These are phyloP conservation scores for Catunica adiposa DNA, from an alignment of 2,329 filamentous ascomycete species.

Conservation along the genomic window DNA sequence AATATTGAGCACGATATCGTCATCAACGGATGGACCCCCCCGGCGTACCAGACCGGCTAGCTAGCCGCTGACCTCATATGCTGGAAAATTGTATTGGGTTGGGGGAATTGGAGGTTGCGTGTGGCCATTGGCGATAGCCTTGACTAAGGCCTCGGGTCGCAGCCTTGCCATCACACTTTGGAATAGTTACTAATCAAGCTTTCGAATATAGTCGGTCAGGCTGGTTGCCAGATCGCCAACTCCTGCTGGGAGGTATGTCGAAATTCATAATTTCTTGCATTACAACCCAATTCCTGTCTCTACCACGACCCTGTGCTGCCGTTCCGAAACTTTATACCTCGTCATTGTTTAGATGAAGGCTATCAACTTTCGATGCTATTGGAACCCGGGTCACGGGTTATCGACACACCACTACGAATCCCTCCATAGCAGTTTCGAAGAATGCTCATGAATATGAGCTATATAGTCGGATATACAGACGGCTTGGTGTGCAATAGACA, in stretches of 20 bases:
- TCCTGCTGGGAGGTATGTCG: slow-evolving; percentile 97
- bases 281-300: not conserved
- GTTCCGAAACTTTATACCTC: not conserved
- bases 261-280: not conserved
- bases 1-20: not conserved
- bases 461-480: too few species aligned
- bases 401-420: too few species aligned
- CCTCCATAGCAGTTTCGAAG: too few species aligned
- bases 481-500: too few species aligned
- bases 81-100: not conserved
- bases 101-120: not conserved
- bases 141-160: not conserved
- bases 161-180: not conserved
- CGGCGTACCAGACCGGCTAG: not conserved
- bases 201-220: slow-evolving; percentile 73
- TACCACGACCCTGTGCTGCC: not conserved
- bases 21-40: not conserved
- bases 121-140: not conserved
- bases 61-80: not conserved
- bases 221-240: slow-evolving; percentile 99
- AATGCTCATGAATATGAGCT: too few species aligned
- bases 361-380: too few species aligned
- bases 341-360: too few species aligned
- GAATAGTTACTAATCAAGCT: slow-evolving; percentile 5
- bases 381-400: too few species aligned